phyloP scores from a whole-genome alignment of 331 rosid genomes.

The Acacia pycnantha region DNA sequence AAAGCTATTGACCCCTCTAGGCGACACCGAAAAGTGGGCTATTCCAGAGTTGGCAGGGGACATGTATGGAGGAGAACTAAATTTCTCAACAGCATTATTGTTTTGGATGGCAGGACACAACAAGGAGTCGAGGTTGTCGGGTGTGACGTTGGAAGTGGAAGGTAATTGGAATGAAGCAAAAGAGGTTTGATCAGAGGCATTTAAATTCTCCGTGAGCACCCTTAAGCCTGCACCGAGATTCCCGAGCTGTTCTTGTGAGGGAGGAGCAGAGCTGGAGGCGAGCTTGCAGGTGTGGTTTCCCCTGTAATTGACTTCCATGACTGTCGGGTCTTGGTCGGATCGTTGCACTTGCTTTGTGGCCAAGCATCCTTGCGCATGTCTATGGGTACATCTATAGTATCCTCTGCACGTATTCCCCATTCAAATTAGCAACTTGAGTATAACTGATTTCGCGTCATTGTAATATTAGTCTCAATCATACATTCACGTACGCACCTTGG shows the following conservation, averaged over 20 bases:
- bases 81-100: not conserved
- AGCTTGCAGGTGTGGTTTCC: slow-evolving; percentile 66
- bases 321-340: slow-evolving; percentile 45
- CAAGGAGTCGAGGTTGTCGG: not conserved
- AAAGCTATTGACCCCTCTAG: slow-evolving; percentile 20
- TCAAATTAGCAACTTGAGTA: not conserved
- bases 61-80: slow-evolving; percentile 30
- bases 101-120: not conserved
- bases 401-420: slow-evolving; percentile 46
- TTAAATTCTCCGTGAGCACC: slow-evolving; percentile 47
- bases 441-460: not conserved
- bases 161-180: slow-evolving; percentile 26
- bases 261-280: slow-evolving; percentile 24
- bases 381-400: slow-evolving; percentile 60
- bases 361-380: slow-evolving; percentile 50
- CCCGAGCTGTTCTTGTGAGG: slow-evolving; percentile 29
- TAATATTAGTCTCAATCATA: not conserved
- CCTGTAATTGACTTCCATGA: slow-evolving; percentile 53
- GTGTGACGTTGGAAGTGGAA: slow-evolving; percentile 10
- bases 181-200: slow-evolving; percentile 3
- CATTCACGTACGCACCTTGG: slow-evolving; percentile 46
- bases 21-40: slow-evolving; percentile 32
- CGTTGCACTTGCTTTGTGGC: slow-evolving; percentile 79
- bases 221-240: slow-evolving; percentile 35
- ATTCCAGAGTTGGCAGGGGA: slow-evolving; percentile 37